A percentile compares a stretch with the other conserved stretches of the same genome.
Evolutionary conservation across 371 early-diverging fungal species (phyloP).

Genomic region (Dinochytrium kinnereticum): DNA sequence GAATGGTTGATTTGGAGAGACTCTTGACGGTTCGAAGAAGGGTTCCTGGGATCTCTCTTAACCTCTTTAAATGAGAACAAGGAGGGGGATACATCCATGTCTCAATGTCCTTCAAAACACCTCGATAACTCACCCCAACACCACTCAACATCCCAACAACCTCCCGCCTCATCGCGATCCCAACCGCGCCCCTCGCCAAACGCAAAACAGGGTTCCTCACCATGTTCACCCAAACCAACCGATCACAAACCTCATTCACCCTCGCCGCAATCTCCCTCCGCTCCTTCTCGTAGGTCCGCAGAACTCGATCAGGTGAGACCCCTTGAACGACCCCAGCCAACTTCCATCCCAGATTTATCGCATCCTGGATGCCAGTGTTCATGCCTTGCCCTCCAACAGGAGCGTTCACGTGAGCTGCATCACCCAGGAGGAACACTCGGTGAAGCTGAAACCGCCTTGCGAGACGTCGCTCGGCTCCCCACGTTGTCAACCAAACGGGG

Average conservation of each 20-base stretch:
- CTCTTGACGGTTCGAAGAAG: background rate
- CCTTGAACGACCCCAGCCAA: constrained; percentile 44
- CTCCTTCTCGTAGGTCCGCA: constrained; percentile 29
- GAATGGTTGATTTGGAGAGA: background rate
- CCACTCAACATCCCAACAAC: constrained; percentile 3
- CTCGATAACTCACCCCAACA: constrained; percentile 1
- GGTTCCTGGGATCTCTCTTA: background rate
- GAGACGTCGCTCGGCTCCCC: constrained; percentile 16
- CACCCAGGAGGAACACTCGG: constrained; percentile 25
- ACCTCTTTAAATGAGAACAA: background rate
- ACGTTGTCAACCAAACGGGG: constrained; percentile 12
- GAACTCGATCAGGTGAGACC: background rate
- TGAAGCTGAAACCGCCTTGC: background rate
- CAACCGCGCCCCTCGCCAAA: background rate
- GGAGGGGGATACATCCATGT: background rate
- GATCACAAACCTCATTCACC: constrained; percentile 3
- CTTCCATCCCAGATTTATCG: constrained; percentile 57
- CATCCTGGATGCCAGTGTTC: constrained; percentile 60
- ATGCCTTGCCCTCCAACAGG: constrained; percentile 59
- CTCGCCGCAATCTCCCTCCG: background rate
- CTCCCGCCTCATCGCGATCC: background rate
- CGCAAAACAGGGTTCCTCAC: background rate
- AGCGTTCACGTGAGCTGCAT: constrained; percentile 26
- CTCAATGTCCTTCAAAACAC: background rate
- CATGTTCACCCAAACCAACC: constrained; percentile 1